A percentile compares a stretch with the other conserved stretches of the same genome.
Evolutionary conservation across 345 rosid species (phyloP).

Genomic region (Toxicodendron radicans): DNA sequence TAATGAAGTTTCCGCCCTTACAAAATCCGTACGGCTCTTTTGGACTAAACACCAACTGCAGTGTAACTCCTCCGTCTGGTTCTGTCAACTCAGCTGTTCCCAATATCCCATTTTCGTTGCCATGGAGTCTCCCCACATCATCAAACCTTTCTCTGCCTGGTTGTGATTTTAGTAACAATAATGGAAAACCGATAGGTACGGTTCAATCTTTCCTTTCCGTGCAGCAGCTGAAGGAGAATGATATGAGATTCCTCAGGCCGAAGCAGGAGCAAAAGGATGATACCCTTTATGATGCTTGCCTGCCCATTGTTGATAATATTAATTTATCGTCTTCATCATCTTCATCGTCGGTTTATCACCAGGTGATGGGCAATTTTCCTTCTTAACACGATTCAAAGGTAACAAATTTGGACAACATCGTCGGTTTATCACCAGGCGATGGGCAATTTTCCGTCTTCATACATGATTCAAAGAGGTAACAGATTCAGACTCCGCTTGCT

Average conservation of each 20-base stretch:
- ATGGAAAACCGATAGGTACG: conserved; percentile 24
- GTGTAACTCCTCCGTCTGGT: conserved; percentile 33
- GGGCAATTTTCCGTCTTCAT: conserved; percentile 35
- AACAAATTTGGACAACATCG: conserved; percentile 2
- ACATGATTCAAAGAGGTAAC: background rate
- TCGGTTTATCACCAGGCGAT: conserved; percentile 33
- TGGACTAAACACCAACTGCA: conserved; percentile 31
- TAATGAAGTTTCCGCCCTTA: conserved; percentile 45
- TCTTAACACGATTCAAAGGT: conserved; percentile 14
- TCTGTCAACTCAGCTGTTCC: conserved; percentile 36
- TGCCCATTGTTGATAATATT: conserved; percentile 35
- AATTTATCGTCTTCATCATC: conserved; percentile 30
- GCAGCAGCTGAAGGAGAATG: conserved; percentile 35
- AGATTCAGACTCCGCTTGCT: background rate
- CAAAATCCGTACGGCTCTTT: conserved; percentile 36
- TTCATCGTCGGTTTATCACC: conserved; percentile 35
- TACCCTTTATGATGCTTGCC: conserved; percentile 31
- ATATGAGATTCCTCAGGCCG: conserved; percentile 34
- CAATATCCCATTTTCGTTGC: conserved; percentile 44
- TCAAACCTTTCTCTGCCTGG: conserved; percentile 32
- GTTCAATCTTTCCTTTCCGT: conserved; percentile 35
- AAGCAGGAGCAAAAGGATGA: conserved; percentile 53
- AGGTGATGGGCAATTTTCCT: conserved; percentile 34
- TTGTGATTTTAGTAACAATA: conserved; percentile 22
- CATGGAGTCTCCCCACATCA: conserved; percentile 32